Base-by-base conservation (phyloP, 139 green algal species). In the Chloropicon primus region DNA sequence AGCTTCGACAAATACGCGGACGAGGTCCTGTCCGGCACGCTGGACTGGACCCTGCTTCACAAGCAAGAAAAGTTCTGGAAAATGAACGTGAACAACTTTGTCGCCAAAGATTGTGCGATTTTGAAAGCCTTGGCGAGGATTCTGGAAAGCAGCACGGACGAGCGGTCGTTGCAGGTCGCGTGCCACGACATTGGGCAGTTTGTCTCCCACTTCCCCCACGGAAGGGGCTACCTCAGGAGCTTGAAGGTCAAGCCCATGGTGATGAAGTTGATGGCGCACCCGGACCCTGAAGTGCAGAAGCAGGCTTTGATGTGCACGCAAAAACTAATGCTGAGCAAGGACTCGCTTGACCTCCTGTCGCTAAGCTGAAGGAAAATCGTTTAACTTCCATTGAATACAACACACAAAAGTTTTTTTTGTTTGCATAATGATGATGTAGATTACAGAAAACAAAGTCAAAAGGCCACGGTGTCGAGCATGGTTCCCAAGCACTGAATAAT, bases 381-480 rank as follows among this genome's bases (percentile, higher is more conserved):
- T 62, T 62, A 5, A 62, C 41, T n/a, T 17, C 5, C 41, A 62
- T 17, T n/a, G 17, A n/a, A 62, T 62, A 62, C 41, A 62, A 62
- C 41, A 62, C 17, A 62, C 41, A 62, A 62, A 62, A 62, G 41
- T 5, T 17, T 62, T 5, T 5, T 62, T 62, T 62, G n/a, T n/a
- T n/a, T n/a, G n/a, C n/a, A n/a, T n/a, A n/a, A n/a, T n/a, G n/a
- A n/a, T n/a, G n/a, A n/a, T n/a, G n/a, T n/a, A n/a, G n/a, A n/a
- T n/a, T n/a, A n/a, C n/a, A n/a, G n/a, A n/a, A n/a, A n/a, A n/a
- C n/a, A n/a, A n/a, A n/a, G n/a, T 89, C 73, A 98, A 74, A 98
- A 98, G 0, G 93, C 91, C 0, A 97, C 84, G 0, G 91, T 97
- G 83, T 98, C 94, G 28, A 98, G 86, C 94, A 98, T 97, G 24